phyloP scores from a whole-genome alignment of 2,329 filamentous ascomycete genomes.

The Cladobotryum protrusum region DNA sequence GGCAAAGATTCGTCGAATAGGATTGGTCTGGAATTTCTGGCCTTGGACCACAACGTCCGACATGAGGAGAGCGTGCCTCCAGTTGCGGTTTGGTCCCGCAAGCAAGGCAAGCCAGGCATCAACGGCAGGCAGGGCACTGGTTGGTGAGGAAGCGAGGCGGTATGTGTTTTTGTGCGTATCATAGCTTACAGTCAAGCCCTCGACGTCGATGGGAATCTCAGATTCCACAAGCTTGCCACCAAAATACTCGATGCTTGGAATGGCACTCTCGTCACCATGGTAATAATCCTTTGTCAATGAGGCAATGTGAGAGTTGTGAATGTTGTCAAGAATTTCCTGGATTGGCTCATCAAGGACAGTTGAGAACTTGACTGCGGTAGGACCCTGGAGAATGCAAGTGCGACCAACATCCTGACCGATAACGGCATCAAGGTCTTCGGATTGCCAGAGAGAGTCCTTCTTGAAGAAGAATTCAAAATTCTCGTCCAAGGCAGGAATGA shows the following conservation, averaged over 20 bases:
- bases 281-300: conserved; percentile 76
- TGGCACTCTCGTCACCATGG: conserved; percentile 60
- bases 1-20: conserved; percentile 83
- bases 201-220: conserved; percentile 68
- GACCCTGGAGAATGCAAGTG: conserved; percentile 93
- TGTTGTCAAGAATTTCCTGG: conserved; percentile 85
- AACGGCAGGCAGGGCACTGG: conserved; percentile 65
- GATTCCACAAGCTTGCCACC: conserved; percentile 76
- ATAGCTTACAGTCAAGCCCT: conserved; percentile 78
- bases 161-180: conserved; percentile 75
- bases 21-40: conserved; percentile 95
- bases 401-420: conserved; percentile 93
- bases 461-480: conserved; percentile 99
- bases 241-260: conserved; percentile 91
- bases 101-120: conserved; percentile 85
- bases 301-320: conserved; percentile 83
- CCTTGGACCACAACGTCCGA: conserved; percentile 92
- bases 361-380: conserved; percentile 85
- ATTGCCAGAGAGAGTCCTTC: conserved; percentile 99
- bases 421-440: conserved; percentile 92
- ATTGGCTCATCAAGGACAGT: conserved; percentile 88
- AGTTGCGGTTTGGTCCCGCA: conserved; percentile 78
- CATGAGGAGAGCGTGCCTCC: conserved; percentile 91
- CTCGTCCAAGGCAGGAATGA: conserved; percentile 90
- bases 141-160: conserved; percentile 70